Conservation (phyloP, 1,139 yeast species). For the Arxiozyma slooffiae region DNA sequence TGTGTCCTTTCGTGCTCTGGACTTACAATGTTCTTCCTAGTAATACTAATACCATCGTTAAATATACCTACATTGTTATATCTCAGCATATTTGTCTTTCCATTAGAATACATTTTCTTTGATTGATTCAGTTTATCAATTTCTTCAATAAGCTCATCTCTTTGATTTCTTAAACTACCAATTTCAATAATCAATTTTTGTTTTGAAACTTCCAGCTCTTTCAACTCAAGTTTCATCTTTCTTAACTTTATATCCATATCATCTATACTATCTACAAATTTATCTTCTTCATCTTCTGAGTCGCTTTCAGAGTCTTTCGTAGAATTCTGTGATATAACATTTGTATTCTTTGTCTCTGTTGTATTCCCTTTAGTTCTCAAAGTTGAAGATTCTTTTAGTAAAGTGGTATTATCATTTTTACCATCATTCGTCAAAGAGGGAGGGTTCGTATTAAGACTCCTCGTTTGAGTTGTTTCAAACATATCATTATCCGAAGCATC, state of each 20-base stretch:
- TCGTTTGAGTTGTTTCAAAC: background rate
- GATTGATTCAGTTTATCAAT: slow-evolving; percentile 22
- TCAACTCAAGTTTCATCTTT: slow-evolving; percentile 29
- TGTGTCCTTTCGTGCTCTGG: background rate
- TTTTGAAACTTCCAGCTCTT: slow-evolving; percentile 26
- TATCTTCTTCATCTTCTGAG: background rate
- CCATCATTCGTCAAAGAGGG: background rate
- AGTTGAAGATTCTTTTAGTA: slow-evolving; percentile 4
- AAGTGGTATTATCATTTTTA: background rate
- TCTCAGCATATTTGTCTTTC: background rate
- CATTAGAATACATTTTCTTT: background rate
- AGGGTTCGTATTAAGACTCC: background rate
- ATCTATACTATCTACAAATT: background rate
- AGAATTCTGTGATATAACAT: too few relatives aligned
- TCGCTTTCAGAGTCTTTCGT: background rate
- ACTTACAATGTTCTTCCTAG: background rate
- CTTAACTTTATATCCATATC: slow-evolving; percentile 27
- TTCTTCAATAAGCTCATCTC: slow-evolving; percentile 29
- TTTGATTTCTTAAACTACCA: slow-evolving; percentile 21
- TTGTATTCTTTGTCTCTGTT: background rate
- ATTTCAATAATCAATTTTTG: slow-evolving; percentile 19
- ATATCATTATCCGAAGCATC: background rate
- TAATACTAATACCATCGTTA: background rate
- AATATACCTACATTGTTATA: slow-evolving; percentile 1
- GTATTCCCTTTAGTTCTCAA: background rate